These are phyloP conservation scores for Adenanthera pavonina DNA, from an alignment of 306 rosid genomes.

Conservation along the genomic window DNA sequence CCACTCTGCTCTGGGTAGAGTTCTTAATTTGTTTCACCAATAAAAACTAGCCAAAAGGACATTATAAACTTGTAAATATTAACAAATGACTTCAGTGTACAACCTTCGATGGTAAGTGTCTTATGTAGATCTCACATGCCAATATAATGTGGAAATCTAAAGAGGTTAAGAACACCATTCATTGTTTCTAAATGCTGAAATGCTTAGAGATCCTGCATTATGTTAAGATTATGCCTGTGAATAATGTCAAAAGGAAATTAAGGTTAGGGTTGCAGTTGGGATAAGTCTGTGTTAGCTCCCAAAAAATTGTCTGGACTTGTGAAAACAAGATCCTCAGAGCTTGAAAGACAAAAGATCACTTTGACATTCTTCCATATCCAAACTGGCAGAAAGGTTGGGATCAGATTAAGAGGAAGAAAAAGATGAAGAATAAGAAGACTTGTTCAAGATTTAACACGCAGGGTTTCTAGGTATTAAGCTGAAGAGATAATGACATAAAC, in stretches of 20 bases:
- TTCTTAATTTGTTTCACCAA: slow-evolving; percentile 24
- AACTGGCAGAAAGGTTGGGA: not conserved
- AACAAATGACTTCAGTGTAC: slow-evolving; percentile 11
- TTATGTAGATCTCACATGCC: slow-evolving; percentile 10
- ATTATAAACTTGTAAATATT: slow-evolving; percentile 10
- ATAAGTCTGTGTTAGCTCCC: not conserved
- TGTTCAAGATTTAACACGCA: not conserved
- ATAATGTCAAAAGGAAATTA: slow-evolving; percentile 25
- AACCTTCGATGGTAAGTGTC: not conserved
- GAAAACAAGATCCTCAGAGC: not conserved
- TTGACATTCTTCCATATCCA: not conserved
- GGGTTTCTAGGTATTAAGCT: not conserved
- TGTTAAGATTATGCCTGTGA: not conserved
- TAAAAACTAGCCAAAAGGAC: slow-evolving; percentile 15
- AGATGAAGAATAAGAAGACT: not conserved
- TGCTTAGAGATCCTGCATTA: slow-evolving; percentile 3
- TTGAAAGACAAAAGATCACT: not conserved
- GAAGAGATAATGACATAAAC: not conserved
- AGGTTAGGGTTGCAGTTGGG: slow-evolving; percentile 8
- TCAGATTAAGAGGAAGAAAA: not conserved
- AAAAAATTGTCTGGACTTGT: not conserved
- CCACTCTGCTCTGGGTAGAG: slow-evolving; percentile 17
- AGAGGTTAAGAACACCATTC: not conserved
- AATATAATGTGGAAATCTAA: not conserved
- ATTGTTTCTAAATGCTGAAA: slow-evolving; percentile 9